phyloP scores from a whole-genome alignment of 2,329 filamentous ascomycete species.

The Fusarium dlaminii region DNA sequence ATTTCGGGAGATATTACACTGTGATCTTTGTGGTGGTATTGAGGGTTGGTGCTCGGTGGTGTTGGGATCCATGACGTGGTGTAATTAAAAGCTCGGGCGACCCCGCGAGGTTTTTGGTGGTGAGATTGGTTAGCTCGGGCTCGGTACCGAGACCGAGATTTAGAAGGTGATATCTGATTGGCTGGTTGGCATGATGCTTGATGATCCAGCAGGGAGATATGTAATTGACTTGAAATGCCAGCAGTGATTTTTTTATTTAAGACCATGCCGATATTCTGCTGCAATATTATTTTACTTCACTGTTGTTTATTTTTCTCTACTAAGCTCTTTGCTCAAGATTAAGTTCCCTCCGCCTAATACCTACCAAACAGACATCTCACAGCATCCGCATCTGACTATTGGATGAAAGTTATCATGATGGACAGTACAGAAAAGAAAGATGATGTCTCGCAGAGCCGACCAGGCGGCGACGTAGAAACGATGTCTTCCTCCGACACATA shows the following conservation, averaged over 20 bases:
- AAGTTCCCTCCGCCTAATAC: too few species aligned
- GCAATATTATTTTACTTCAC: too few species aligned
- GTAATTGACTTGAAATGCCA: not conserved
- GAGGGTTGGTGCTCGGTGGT: not conserved
- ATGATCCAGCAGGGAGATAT: not conserved
- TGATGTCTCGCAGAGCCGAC: accelerated
- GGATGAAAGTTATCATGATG: not conserved
- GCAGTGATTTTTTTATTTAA: not conserved
- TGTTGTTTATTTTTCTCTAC: too few species aligned
- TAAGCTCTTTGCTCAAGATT: too few species aligned
- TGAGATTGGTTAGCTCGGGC: not conserved
- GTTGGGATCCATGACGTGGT: constrained; percentile 11
- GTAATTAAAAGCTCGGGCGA: constrained; percentile 17
- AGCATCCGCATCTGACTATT: too few species aligned
- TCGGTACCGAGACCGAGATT: constrained; percentile 28
- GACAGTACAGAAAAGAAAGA: not conserved
- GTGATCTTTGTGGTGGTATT: not conserved
- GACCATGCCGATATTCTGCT: too few species aligned
- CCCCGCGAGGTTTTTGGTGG: not conserved
- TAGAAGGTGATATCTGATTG: not conserved
- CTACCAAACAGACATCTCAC: too few species aligned
- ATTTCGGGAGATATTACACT: not conserved
- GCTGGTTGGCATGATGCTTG: not conserved
- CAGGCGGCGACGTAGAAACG: not conserved
- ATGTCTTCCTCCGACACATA: not conserved